Evolutionary conservation across 2,329 filamentous ascomycete genomes (phyloP), one percentile per base, ranked within the genome.

Genomic region (Aureobasidium sp.): DNA sequence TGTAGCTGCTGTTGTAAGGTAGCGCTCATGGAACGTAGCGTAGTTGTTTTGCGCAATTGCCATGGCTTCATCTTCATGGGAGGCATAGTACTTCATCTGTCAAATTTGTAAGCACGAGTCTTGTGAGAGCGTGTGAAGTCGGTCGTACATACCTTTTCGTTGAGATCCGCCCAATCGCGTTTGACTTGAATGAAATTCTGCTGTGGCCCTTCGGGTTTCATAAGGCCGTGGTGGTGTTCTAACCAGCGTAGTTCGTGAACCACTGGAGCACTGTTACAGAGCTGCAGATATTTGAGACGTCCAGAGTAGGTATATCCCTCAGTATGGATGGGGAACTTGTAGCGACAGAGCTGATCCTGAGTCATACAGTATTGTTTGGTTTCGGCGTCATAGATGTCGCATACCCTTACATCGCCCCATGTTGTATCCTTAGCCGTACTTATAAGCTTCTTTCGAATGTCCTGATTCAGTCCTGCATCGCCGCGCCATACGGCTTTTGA

Each of bases 301-400:
- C 70, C 71, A 3, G 70, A 72, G 63, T 71, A 73, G 3, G 70
- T 69, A 27, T 70, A 72, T 5, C 70, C 72, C 61, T 72, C 71
- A 3, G 71, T 73, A 37, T 68, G 61, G 8, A 63, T 59, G 5
- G 64, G 50, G 39, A 63, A 66, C n/a, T 55, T 50, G 36, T 63
- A 66, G 10, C 52, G 32, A 37, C 65, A 66, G 29, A 64, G 64
- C 13, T 65, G 57, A 15, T 62, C 62, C 25, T 39, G 45, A 1
- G 45, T 44, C 21, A 53, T 50, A 21, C 37, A 53, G 15, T 61
- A 29, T 15, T 52, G 21, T 37, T 53, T 32, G 7, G 47, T 44
- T 11, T 53, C 29, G 15, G 59, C 50, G 71, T 65, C 15, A 63
- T 68, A 48, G 27, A 48, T 48, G 29, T 48, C 45, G 27, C 45